Percentiles rank a stretch among this genome's conserved stretches.
Conservation (phyloP, 2,329 filamentous ascomycete genomes). For the Trichoderma pleuroti region DNA sequence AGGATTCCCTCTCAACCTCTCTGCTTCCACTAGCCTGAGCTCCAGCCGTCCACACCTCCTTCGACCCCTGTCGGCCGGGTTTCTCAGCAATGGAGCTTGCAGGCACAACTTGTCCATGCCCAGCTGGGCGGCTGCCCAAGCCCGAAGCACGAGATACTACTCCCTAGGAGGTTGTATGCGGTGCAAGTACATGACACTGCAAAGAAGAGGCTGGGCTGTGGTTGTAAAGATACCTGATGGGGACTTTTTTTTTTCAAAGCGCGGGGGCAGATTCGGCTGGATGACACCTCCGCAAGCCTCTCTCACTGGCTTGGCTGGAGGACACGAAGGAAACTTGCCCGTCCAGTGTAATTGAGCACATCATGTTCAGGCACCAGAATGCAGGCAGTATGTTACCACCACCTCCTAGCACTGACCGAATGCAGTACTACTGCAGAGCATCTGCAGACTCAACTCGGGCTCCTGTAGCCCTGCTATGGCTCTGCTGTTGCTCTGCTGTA, state of each 20-base stretch:
- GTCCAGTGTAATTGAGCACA: not conserved
- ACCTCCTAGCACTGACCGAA: not conserved
- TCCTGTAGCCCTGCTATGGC: not conserved
- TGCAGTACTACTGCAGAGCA: not conserved
- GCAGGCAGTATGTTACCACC: not conserved
- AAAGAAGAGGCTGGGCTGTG: not conserved
- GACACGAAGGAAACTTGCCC: not conserved
- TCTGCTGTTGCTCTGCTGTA: not conserved
- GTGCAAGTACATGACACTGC: not conserved
- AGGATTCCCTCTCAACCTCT: not conserved
- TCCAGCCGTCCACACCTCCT: not conserved
- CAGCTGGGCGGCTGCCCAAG: not conserved
- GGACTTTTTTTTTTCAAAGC: not conserved
- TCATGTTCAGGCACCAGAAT: not conserved
- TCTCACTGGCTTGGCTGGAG: not conserved
- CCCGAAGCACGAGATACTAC: not conserved
- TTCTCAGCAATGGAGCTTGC: not conserved
- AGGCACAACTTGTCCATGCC: not conserved
- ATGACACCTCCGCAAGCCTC: not conserved
- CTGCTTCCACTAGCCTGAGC: not conserved
- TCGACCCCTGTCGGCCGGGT: not conserved
- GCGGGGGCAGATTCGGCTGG: not conserved
- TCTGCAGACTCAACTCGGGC: not conserved
- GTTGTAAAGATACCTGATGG: not conserved
- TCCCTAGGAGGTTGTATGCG: not conserved